phyloP scores from a whole-genome alignment of 176 grass and related monocot species.

The Chloris gayana region DNA sequence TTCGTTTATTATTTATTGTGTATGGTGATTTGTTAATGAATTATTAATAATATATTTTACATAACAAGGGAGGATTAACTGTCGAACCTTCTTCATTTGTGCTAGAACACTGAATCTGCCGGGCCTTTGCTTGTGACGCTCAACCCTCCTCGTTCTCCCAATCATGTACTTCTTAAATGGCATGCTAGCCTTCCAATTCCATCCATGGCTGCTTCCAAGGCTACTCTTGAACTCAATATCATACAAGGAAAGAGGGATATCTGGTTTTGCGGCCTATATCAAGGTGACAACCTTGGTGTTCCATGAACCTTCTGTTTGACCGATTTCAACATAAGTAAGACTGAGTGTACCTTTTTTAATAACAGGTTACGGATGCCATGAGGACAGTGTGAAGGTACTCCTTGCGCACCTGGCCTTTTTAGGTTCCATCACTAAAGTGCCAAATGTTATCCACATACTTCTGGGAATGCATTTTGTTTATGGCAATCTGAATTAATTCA shows the following conservation, averaged over 20 bases:
- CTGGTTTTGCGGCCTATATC: slow-evolving; percentile 86
- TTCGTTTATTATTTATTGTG: slow-evolving; percentile 8
- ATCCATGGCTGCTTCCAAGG: slow-evolving; percentile 66
- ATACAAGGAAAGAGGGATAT: slow-evolving; percentile 79
- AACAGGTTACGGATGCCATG: slow-evolving; percentile 77
- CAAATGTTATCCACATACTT: not conserved
- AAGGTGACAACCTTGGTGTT: slow-evolving; percentile 46
- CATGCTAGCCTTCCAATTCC: slow-evolving; percentile 77
- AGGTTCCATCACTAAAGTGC: not conserved
- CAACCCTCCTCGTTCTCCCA: slow-evolving; percentile 61
- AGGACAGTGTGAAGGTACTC: slow-evolving; percentile 74
- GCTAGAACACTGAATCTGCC: slow-evolving; percentile 68
- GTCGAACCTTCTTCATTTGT: not conserved
- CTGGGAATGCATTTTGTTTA: not conserved
- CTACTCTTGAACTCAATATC: slow-evolving; percentile 57
- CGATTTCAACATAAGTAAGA: not conserved
- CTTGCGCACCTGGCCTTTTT: not conserved
- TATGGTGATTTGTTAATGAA: not conserved
- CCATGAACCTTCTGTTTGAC: not conserved
- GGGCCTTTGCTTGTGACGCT: slow-evolving; percentile 72
- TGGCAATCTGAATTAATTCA: slow-evolving; percentile 19
- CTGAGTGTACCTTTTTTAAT: slow-evolving; percentile 30
- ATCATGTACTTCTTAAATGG: slow-evolving; percentile 73
- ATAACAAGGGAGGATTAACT: not conserved
- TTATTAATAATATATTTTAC: not conserved